Evolutionary conservation across 23 red algal species (phyloP).

Genomic region (Gracilariopsis chorda): DNA sequence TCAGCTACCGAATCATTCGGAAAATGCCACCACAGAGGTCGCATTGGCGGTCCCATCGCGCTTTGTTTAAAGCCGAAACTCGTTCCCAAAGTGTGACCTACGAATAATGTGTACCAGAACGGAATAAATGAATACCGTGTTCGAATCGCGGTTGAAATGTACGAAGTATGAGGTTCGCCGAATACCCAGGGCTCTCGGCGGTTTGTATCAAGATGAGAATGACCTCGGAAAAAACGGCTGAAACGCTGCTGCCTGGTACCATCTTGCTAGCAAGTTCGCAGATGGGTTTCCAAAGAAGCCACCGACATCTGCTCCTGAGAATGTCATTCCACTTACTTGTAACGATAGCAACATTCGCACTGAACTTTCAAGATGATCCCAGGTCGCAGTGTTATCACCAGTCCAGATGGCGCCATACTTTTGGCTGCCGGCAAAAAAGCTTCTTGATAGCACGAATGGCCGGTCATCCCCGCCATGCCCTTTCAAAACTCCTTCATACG

Average conservation of each 20-base stretch:
- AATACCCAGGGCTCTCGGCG: conserved; percentile 94
- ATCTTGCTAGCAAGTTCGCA: conserved; percentile 72
- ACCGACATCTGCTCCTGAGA: conserved; percentile 95
- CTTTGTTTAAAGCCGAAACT: conserved; percentile 28
- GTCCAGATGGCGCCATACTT: conserved; percentile 95
- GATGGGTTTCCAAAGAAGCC: conserved; percentile 96
- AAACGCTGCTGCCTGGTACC: conserved; percentile 90
- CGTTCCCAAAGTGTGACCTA: conserved; percentile 38
- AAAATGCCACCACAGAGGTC: conserved; percentile 92
- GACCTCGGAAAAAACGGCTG: conserved; percentile 94
- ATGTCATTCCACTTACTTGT: conserved; percentile 75
- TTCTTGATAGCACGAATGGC: conserved; percentile 88
- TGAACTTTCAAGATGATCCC: conserved; percentile 77
- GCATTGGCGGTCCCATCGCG: conserved; percentile 77
- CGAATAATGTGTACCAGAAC: conserved; percentile 90
- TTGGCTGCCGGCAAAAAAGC: conserved; percentile 91
- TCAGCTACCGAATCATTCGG: conserved; percentile 28
- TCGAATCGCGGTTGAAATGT: conserved; percentile 63
- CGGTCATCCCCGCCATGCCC: conserved; percentile 65
- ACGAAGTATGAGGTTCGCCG: conserved; percentile 45
- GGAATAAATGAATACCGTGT: conserved; percentile 85
- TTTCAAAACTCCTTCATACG: conserved; percentile 76
- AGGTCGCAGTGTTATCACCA: conserved; percentile 86
- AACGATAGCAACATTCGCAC: conserved; percentile 91
- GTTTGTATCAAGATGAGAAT: conserved; percentile 90